Conservation (phyloP, 768 basidiomycete genomes). For the Naganishia friedmannii region DNA sequence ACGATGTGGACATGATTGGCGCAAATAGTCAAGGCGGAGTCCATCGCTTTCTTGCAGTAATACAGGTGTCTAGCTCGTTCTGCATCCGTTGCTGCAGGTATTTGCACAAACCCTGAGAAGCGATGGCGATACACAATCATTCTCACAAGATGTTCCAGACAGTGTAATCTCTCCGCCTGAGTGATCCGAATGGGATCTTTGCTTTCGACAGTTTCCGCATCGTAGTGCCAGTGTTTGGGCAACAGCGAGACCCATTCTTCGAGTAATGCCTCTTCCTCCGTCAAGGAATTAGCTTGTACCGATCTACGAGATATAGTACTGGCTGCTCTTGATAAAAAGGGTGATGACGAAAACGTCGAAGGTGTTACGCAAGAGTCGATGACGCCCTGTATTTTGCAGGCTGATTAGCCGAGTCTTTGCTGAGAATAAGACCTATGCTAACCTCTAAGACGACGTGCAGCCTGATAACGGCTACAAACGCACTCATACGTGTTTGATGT, state of each 20-base stretch:
- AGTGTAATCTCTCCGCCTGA: slow-evolving; percentile 80
- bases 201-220: slow-evolving; percentile 72
- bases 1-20: slow-evolving; percentile 79
- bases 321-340: slow-evolving; percentile 74
- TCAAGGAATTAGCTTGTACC: slow-evolving; percentile 44
- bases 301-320: slow-evolving; percentile 62
- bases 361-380: slow-evolving; percentile 66
- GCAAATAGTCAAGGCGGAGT: slow-evolving; percentile 76
- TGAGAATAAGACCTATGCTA: not conserved
- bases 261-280: slow-evolving; percentile 73
- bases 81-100: slow-evolving; percentile 56
- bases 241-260: slow-evolving; percentile 73
- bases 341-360: slow-evolving; percentile 66
- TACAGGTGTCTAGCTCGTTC: slow-evolving; percentile 60
- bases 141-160: slow-evolving; percentile 79
- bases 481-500: slow-evolving; percentile 71
- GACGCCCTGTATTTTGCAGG: slow-evolving; percentile 57
- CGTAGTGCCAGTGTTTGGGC: slow-evolving; percentile 75
- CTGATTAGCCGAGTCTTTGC: not conserved
- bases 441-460: slow-evolving; percentile 81
- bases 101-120: slow-evolving; percentile 54
- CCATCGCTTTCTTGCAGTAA: slow-evolving; percentile 62
- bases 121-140: slow-evolving; percentile 86
- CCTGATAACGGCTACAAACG: slow-evolving; percentile 72
- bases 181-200: slow-evolving; percentile 85